Evolutionary conservation across 2,329 filamentous ascomycete genomes (phyloP).

Genomic region (Pseudocercospora musae): DNA sequence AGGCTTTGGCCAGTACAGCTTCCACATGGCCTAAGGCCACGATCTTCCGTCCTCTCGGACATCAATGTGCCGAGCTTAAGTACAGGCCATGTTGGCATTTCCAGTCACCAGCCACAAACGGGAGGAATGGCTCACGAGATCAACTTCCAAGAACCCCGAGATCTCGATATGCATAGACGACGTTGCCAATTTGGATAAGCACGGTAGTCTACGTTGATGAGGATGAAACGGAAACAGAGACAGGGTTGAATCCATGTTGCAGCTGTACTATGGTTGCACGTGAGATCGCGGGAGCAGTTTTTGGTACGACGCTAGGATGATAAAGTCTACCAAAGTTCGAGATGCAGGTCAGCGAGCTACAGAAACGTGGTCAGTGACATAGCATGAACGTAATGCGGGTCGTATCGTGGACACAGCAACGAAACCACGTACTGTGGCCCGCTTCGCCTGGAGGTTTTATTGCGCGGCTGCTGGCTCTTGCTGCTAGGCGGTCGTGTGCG

Average conservation of each 20-base stretch:
- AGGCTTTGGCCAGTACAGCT: not conserved
- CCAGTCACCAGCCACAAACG: not conserved
- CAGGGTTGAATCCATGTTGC: not conserved
- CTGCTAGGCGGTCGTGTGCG: too few relatives aligned
- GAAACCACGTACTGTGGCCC: not conserved
- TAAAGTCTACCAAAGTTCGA: not conserved
- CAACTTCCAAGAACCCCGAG: not conserved
- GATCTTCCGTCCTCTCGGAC: not conserved
- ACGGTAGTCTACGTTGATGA: not conserved
- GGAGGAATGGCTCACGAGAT: not conserved
- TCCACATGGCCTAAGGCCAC: not conserved
- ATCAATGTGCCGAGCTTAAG: not conserved
- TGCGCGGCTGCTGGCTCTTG: too few relatives aligned
- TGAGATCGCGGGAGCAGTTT: not conserved
- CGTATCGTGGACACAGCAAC: not conserved
- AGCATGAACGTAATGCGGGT: not conserved
- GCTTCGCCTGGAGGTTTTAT: too few relatives aligned
- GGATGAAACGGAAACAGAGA: conserved; percentile 1
- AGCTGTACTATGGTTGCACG: not conserved
- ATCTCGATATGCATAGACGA: not conserved
- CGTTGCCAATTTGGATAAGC: not conserved
- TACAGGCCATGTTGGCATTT: not conserved
- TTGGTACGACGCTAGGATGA: not conserved
- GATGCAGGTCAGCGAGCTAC: not conserved
- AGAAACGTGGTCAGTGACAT: not conserved